These are phyloP conservation scores for Mycena albidolilacea DNA, from an alignment of 768 basidiomycete species.

Conservation along the genomic window DNA sequence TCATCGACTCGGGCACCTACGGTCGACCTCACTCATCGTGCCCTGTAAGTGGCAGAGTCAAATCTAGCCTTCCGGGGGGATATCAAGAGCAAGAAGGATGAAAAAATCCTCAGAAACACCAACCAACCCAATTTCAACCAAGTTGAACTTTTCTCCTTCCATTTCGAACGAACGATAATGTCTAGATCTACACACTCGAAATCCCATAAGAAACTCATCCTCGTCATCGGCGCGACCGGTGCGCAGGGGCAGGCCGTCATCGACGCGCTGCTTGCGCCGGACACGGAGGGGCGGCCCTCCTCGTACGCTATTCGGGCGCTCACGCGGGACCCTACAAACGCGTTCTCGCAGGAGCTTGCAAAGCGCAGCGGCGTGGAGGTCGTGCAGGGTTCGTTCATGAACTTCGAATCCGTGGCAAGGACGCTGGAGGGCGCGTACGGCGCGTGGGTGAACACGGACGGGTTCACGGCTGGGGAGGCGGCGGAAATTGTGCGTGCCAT, in stretches of 20 bases:
- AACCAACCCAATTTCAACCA: not conserved
- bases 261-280: conserved; percentile 49
- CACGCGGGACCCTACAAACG: conserved; percentile 52
- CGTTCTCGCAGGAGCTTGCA: conserved; percentile 51
- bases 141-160: not conserved
- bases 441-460: conserved; percentile 58
- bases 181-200: not conserved
- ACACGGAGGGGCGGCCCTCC: conserved; percentile 48
- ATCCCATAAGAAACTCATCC: conserved; percentile 50
- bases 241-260: conserved; percentile 60
- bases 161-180: not conserved
- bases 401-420: conserved; percentile 47
- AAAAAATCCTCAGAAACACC: not conserved
- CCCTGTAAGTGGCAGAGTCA: not conserved
- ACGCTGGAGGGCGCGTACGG: conserved; percentile 56
- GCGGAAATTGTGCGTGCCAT: conserved; percentile 47
- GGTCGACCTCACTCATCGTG: not conserved
- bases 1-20: not conserved
- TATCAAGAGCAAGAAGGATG: not conserved
- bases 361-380: conserved; percentile 53
- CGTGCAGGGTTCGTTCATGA: conserved; percentile 55
- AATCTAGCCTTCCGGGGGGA: not conserved
- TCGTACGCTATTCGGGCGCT: conserved; percentile 60
- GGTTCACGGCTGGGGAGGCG: conserved; percentile 58
- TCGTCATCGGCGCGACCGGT: conserved; percentile 63